Evolutionary conservation across 2,329 filamentous ascomycete species (phyloP), one percentile per base, ranked within the genome.

Genomic region (Trichoderma gracile): DNA sequence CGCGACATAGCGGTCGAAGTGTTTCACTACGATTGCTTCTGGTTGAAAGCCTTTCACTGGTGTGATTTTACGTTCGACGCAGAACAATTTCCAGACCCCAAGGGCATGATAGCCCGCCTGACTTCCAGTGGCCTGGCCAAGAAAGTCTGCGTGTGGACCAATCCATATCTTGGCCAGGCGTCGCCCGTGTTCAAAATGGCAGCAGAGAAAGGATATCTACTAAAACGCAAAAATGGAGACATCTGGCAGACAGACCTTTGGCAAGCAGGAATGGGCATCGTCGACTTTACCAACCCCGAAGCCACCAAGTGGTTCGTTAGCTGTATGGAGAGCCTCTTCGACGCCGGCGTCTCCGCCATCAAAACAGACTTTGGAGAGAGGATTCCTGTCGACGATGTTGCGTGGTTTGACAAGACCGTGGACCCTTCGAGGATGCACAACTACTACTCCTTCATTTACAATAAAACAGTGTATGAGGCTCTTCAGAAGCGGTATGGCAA

Each of bases 21-120:
- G 3, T 91, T 92, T 75, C 89, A 92, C 74, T 92, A 89, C 68
- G 89, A 92, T 73, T 90, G 86, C 74, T 92, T 91, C 81, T 92
- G 89, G 89, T 87, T 92, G 81, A 87, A 87, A 67, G 87, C 86
- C 1, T 91, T 90, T 72, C 85, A 86, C 63, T 92, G 89, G 89
- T 90, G 88, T 65, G 89, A 91, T 73, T 91, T 92, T 68, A 81
- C 87, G 57, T 92, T 91, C 76, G 87, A 89, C 70, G 77, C 82
- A 1, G 84, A 87, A 53, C 84, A 84, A 69, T 92, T 92, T 75
- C 87, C 89, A 0, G 87, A 92, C 67, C 86, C 89, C 1, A 81
- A 82, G 57, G 85, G 81, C 0, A 87, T 89, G 70, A 86, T 92
- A 66, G 73, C 80, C 8, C 82, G 88, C 2, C 78, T 91, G 65